Base-by-base conservation (phyloP, 2,329 filamentous ascomycete species). In the Claviceps sp. region DNA sequence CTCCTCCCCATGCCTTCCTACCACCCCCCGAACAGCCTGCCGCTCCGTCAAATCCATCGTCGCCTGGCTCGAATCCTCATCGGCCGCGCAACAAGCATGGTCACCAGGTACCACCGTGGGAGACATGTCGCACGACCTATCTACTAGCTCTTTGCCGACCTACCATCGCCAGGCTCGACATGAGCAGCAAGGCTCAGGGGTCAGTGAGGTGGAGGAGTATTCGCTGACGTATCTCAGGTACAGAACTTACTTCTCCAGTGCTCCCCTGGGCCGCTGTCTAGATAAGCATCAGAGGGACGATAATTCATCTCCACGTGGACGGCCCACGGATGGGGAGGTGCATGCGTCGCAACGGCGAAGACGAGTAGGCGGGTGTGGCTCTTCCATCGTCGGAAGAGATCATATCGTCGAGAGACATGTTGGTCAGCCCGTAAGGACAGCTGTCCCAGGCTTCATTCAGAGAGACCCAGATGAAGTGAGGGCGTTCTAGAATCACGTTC, bases 171-270 rank as follows among this genome's bases (percentile, higher is more conserved):
- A 16, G 30, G 24, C 20, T 18, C 40, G 38, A 5, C 44, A 24
- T 2, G 47, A 47, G 14, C 24, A 47, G 43, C 48, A 48, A 6
- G 40, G 37, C 2, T 48, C 53, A 2, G 51, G 34, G 24, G 42
- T 55, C 2, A 53, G 51, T 13, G 58, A 58, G 26, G 59, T 61
- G 24, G 64, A 65, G 41, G 62, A 64, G 3, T 61, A 66, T 52
- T 65, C 62, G 9, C 56, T 68, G 52, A 65, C 63, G 3, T 52
- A 65, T 18, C 57, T 67, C 13, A 61, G 63, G 43, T 67, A 67
- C 54, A 63, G 61, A 40, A 50, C 57, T 3, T 69, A 64, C 52
- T 66, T 65, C 49, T 59, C 57, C 1, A 60, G 61, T 43, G 54
- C 48, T n/a, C 62, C 65, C 1, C 55, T 68, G 14, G 59, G 51